Evolutionary conservation across 1,139 yeast species (phyloP), one percentile per base, ranked within the genome.

Genomic region (Geotrichum aggregatum): DNA sequence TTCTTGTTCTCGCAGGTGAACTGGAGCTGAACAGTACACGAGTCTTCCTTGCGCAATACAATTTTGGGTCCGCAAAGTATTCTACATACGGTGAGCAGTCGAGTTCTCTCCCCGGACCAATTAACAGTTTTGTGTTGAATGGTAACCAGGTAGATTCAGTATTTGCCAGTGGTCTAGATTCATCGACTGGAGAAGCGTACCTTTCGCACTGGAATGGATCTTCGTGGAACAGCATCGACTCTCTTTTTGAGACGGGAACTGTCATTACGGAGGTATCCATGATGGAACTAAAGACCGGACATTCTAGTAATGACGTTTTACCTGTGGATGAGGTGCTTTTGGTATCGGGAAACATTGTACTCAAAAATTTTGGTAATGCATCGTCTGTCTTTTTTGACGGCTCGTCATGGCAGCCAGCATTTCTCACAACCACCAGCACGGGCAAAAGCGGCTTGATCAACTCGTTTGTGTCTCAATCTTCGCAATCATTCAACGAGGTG

Each of bases 361-460:
- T 86, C 44, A 60, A 71, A 1, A 66, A 66, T 1, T 80, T 76
- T 63, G 96, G 95, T 1, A 65, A 70, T 40, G 80, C 80, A 1
- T 81, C 84, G 51, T 77, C 83, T 30, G 92, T 94, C 0, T 68
- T 83, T 40, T 89, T 70, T 69, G 82, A 87, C 64, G 91, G 94
- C 2, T 62, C 75, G 0, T 57, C 65, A 2, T 91, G 96, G 96
- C 66, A 71, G 35, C 97, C 98, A 5, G 81, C 81, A 58, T 70
- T 82, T 13, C 60, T 71, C 16, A 69, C 79, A 1, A 63, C 73
- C 3, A 52, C 62, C 54, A 54, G 58, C 57, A 59, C 60, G 6
- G 60, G 61, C 3, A 31, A 58, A 14, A 50, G 54, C 28, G 59
- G 61, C 13, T 49, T 58, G 56, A 49, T 62, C 62, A 53, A 58